Conservation (phyloP, 768 basidiomycete species). For the Neoboletus magnificus region DNA sequence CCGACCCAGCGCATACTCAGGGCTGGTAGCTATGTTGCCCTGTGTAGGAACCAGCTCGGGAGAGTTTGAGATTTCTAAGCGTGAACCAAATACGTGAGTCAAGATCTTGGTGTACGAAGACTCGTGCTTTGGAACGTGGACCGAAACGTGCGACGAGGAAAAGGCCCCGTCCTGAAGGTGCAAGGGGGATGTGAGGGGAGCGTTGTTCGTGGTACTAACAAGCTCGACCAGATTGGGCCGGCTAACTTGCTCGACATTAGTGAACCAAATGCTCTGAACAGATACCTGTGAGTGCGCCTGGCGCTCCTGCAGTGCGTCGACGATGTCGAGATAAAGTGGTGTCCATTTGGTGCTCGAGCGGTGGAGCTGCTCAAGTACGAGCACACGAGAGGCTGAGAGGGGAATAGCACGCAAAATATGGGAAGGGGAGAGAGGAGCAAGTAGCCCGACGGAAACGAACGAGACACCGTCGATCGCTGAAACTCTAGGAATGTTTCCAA, state of each 20-base stretch:
- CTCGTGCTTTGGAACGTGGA: conserved; percentile 86
- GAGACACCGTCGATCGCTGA: conserved; percentile 53
- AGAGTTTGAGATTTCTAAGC: conserved; percentile 83
- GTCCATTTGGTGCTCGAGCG: conserved; percentile 83
- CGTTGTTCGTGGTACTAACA: conserved; percentile 39
- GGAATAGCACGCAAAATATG: conserved; percentile 60
- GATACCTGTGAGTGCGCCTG: conserved; percentile 46
- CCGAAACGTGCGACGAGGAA: conserved; percentile 17
- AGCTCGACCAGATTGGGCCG: conserved; percentile 50
- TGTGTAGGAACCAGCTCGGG: conserved; percentile 67
- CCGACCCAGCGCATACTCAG: conserved; percentile 92
- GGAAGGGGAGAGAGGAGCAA: conserved; percentile 63
- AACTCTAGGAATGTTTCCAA: conserved; percentile 51
- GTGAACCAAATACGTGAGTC: conserved; percentile 69
- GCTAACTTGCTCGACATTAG: conserved; percentile 40
- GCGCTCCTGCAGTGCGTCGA: conserved; percentile 65
- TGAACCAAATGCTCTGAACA: conserved; percentile 64
- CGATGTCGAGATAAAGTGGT: conserved; percentile 79
- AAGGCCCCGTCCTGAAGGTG: conserved; percentile 43
- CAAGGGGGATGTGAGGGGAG: conserved; percentile 42
- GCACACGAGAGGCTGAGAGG: conserved; percentile 56
- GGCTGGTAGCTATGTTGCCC: conserved; percentile 79
- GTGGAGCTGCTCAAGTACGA: conserved; percentile 80
- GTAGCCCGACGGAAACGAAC: conserved; percentile 62
- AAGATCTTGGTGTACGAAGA: conserved; percentile 88